phyloP scores from a whole-genome alignment of 164 flowering plant species.

The Cinnamomum micranthum region DNA sequence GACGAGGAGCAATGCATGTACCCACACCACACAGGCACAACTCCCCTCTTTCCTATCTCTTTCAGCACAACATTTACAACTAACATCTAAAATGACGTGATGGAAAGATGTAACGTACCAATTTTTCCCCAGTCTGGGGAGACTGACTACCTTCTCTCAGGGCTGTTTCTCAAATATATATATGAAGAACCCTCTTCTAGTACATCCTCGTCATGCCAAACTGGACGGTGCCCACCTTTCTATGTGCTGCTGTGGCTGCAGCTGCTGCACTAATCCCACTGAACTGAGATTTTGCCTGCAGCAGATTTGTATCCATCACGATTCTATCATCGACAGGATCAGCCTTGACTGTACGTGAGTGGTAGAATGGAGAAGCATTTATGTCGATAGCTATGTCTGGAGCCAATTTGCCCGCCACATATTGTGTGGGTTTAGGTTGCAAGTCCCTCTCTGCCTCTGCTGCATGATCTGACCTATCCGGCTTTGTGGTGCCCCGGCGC shows the following conservation, averaged over 20 bases:
- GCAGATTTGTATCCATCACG: constrained; percentile 43
- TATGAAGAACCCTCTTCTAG: constrained; percentile 13
- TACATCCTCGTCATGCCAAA: constrained; percentile 72
- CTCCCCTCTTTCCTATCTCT: too few species aligned
- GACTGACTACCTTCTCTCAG: too few species aligned
- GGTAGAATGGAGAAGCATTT: constrained; percentile 51
- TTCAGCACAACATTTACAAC: too few species aligned
- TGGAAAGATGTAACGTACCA: too few species aligned
- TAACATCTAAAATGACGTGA: too few species aligned
- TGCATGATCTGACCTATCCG: constrained; percentile 25
- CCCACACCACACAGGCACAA: too few species aligned
- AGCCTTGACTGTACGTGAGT: constrained; percentile 34
- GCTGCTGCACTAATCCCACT: constrained; percentile 43
- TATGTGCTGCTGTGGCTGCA: constrained; percentile 32
- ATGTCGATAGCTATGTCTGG: constrained; percentile 65
- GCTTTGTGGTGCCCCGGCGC: constrained; percentile 32
- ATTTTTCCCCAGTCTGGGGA: too few species aligned
- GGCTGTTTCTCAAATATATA: too few species aligned
- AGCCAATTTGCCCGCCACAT: constrained; percentile 41
- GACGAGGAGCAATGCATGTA: not conserved
- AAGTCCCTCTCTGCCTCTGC: constrained; percentile 28
- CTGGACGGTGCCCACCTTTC: constrained; percentile 65
- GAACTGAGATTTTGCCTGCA: constrained; percentile 59
- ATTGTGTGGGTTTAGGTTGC: constrained; percentile 36
- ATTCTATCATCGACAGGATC: constrained; percentile 37